A percentile compares a stretch with the other conserved stretches of the same genome.
These are phyloP conservation scores for Cyclostephanos invisitatus DNA, from an alignment of 108 stramenopile species.

Conservation along the genomic window DNA sequence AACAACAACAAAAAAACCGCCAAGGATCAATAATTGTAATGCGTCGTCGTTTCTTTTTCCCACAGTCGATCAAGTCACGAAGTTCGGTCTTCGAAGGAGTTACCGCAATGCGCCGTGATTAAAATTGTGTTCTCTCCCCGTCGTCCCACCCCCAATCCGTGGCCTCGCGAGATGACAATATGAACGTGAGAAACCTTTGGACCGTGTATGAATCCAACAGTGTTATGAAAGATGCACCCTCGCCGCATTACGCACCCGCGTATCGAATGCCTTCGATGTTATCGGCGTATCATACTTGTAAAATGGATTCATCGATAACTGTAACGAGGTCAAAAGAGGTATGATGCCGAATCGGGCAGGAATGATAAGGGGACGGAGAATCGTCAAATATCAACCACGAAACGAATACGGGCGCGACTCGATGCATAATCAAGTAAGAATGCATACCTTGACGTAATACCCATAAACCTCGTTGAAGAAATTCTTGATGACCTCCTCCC, in stretches of 20 bases:
- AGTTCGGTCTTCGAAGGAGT: neutral
- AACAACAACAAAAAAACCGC: neutral
- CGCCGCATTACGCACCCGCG: constrained; percentile 74
- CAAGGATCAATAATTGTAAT: neutral
- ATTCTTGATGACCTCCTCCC: constrained; percentile 82
- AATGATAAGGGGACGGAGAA: neutral
- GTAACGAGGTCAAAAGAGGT: neutral
- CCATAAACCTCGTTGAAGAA: constrained; percentile 95
- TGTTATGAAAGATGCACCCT: constrained; percentile 61
- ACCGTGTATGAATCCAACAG: neutral
- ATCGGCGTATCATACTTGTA: constrained; percentile 92
- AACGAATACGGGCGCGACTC: neutral
- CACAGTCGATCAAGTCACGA: neutral
- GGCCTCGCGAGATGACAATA: neutral
- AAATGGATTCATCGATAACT: constrained; percentile 94
- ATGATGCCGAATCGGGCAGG: neutral
- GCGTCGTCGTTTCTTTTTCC: neutral
- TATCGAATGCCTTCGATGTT: constrained; percentile 82
- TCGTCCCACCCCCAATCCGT: too few relatives aligned
- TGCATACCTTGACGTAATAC: constrained; percentile 89
- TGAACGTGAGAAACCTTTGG: neutral
- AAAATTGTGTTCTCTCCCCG: neutral
- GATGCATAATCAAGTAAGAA: neutral
- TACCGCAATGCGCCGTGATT: neutral
- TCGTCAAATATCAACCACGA: neutral